Evolutionary conservation across 768 basidiomycete species (phyloP).

Genomic region (Mycena capillaripes): DNA sequence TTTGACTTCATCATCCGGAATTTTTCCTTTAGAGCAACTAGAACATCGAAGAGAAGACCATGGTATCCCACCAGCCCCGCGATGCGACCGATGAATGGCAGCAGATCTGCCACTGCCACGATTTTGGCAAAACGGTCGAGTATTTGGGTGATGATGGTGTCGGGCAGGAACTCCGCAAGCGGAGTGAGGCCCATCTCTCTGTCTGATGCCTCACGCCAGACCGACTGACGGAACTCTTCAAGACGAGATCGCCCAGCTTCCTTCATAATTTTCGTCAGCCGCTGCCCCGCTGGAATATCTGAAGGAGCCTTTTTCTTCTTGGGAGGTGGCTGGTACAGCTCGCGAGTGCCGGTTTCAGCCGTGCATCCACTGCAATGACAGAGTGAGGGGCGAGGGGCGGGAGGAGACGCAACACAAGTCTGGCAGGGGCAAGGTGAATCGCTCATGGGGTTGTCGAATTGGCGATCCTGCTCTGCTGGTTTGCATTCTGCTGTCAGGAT

Average conservation of each 20-base stretch:
- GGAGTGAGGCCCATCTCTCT: background rate
- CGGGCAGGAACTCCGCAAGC: constrained; percentile 8
- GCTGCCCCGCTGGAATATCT: background rate
- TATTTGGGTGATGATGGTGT: background rate
- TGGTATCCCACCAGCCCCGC: background rate
- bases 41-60: background rate
- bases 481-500: constrained; percentile 1
- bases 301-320: constrained; percentile 6
- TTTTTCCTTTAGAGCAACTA: background rate
- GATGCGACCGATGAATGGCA: background rate
- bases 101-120: background rate
- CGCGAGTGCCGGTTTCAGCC: background rate
- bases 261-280: constrained; percentile 15
- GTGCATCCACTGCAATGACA: constrained; percentile 15
- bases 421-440: background rate
- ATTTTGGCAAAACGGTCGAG: background rate
- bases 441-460: background rate
- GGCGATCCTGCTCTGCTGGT: background rate
- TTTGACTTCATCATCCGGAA: background rate
- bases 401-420: background rate
- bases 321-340: background rate
- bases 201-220: constrained; percentile 16
- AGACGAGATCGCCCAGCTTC: background rate
- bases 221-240: constrained; percentile 1
- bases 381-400: background rate